A percentile compares a stretch with the other conserved stretches of the same genome.
Evolutionary conservation across 495 filamentous ascomycete species (phyloP).

Genomic region (Usnea hakonensis): DNA sequence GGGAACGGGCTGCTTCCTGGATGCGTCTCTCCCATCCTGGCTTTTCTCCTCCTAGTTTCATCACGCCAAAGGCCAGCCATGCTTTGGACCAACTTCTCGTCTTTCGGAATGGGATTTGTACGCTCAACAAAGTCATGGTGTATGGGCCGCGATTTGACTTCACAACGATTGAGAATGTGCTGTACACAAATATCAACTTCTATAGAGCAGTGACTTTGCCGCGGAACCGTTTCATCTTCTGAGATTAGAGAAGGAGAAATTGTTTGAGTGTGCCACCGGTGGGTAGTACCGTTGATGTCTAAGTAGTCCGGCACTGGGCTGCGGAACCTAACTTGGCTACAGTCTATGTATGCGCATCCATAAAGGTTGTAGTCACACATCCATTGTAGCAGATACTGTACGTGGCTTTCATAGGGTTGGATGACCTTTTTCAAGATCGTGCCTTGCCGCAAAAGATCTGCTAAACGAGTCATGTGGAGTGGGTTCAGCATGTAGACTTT

Average conservation of each 20-base stretch:
- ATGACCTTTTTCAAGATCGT: conserved; percentile 72
- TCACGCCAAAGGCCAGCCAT: conserved; percentile 93
- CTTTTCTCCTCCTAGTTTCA: conserved; percentile 72
- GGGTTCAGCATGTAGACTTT: conserved; percentile 94
- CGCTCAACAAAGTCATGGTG: conserved; percentile 86
- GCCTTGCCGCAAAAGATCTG: conserved; percentile 79
- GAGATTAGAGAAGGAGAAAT: conserved; percentile 48
- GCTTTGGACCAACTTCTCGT: conserved; percentile 80
- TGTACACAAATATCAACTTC: conserved; percentile 85
- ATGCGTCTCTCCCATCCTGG: conserved; percentile 51
- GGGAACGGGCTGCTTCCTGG: conserved; percentile 67
- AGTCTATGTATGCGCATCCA: conserved; percentile 80
- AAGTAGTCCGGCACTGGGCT: conserved; percentile 64
- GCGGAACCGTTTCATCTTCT: conserved; percentile 54
- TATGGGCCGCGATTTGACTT: conserved; percentile 62
- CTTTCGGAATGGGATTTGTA: conserved; percentile 50
- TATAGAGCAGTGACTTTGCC: conserved; percentile 77
- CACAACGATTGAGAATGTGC: conserved; percentile 75
- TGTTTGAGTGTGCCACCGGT: conserved; percentile 74
- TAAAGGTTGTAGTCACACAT: conserved; percentile 98
- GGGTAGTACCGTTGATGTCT: conserved; percentile 45
- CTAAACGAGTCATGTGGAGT: conserved; percentile 67
- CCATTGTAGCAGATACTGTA: conserved; percentile 89
- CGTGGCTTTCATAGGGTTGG: conserved; percentile 88
- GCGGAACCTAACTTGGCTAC: conserved; percentile 60